Evolutionary conservation across 2,329 filamentous ascomycete genomes (phyloP).

Genomic region (Helotiales sp.): DNA sequence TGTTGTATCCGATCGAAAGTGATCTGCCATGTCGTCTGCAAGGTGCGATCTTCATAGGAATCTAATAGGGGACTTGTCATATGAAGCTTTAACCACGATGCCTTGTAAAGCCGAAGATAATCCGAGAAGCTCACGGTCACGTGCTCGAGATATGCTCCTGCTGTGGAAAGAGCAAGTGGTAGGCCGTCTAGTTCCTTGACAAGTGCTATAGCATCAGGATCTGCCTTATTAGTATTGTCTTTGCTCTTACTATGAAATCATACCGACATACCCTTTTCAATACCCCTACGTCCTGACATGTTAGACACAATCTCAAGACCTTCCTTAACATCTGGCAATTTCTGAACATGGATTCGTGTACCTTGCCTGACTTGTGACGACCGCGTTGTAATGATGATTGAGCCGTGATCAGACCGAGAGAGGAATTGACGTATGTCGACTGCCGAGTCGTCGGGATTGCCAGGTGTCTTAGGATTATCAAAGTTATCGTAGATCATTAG

Average conservation of each 20-base stretch:
- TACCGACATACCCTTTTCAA: conserved; percentile 27
- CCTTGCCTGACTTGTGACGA: background rate
- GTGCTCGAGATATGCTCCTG: background rate
- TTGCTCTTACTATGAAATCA: conserved; percentile 17
- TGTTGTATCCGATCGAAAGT: background rate
- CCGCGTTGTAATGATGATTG: background rate
- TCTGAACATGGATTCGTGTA: background rate
- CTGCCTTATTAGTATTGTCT: conserved; percentile 22
- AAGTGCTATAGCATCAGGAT: background rate
- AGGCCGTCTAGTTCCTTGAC: background rate
- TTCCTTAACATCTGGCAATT: background rate
- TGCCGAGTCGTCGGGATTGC: background rate
- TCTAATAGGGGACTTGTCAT: background rate
- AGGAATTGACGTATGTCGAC: background rate
- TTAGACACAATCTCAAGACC: background rate
- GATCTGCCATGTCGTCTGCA: background rate
- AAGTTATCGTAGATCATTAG: background rate
- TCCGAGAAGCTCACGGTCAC: background rate
- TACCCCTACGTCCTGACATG: background rate
- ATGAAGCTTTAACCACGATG: background rate
- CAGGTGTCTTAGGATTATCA: background rate
- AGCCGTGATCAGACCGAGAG: background rate
- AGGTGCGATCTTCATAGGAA: background rate
- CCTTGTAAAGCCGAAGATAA: background rate
- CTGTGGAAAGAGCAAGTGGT: background rate